Percentiles rank a stretch among this genome's conserved stretches.
These are phyloP conservation scores for Symbiodinium natans DNA, from an alignment of 73 alveolate species.

Conservation along the genomic window DNA sequence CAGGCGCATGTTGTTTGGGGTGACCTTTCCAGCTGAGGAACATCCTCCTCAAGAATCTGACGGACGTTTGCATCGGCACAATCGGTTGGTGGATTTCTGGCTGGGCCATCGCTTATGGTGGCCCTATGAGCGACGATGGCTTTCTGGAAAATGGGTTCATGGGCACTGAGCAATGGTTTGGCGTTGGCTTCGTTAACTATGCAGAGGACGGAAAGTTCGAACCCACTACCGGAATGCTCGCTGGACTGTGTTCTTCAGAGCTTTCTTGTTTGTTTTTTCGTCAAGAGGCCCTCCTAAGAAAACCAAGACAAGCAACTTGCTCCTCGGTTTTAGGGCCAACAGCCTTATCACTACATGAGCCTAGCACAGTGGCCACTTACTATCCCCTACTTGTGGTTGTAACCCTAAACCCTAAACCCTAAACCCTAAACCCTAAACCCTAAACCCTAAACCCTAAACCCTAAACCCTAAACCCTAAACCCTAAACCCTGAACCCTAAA, in stretches of 20 bases:
- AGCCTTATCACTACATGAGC: too few relatives aligned
- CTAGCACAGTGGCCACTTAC: too few relatives aligned
- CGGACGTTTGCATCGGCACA: constrained; percentile 95
- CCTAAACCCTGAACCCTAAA: too few relatives aligned
- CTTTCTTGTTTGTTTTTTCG: constrained; percentile 28
- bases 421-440: too few relatives aligned
- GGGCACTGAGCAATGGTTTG: neutral
- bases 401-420: too few relatives aligned
- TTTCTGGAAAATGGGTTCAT: constrained; percentile 41
- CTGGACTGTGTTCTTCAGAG: neutral
- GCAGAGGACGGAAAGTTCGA: constrained; percentile 20
- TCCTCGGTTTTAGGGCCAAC: too few relatives aligned
- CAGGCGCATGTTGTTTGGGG: neutral
- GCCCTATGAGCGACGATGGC: constrained; percentile 80
- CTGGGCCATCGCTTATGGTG: constrained; percentile 95
- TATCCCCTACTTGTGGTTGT: too few relatives aligned
- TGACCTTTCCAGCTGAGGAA: constrained; percentile 73
- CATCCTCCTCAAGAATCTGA: constrained; percentile 94
- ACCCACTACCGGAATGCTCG: constrained; percentile 16
- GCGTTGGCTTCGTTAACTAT: neutral
- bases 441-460: too few relatives aligned
- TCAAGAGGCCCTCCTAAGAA: neutral
- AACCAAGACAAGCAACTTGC: too few relatives aligned
- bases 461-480: too few relatives aligned
- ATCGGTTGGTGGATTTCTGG: constrained; percentile 93